Evolutionary conservation across 208 protist genomes (phyloP), one percentile per base, ranked within the genome.

Genomic region (Leishmania guyanensis): DNA sequence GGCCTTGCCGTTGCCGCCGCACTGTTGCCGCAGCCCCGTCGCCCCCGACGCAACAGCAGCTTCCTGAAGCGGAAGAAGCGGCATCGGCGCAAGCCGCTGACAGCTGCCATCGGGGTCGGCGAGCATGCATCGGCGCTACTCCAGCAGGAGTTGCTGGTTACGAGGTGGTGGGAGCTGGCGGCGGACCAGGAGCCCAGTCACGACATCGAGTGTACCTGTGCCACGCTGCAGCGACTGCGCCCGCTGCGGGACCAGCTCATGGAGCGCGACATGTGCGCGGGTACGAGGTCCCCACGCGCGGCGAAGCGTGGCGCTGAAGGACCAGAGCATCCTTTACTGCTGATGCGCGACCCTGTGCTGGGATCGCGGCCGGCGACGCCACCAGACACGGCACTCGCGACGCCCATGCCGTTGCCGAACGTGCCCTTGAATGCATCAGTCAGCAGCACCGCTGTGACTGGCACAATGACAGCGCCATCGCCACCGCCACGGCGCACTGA

Each of bases 41-140:
- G 48, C 9, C 43, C 9, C n/a, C 22, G 48, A n/a, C 54, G 54
- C 74, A 77, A 50, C 51, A 77, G 39, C 9, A 26, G 8, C 4
- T 36, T 70, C 36, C 33, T 20, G 10, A 22, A 3, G 33, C 6
- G 22, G 17, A 78, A 56, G 60, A 50, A 17, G 1, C 5, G 5
- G 51, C 68, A 54, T 17, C 56, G 76, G 60, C 83, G 72, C 36
- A 78, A 77, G 56, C 81, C 88, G 26, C 82, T 93, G 60, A 86
- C 89, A 56, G 89, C 88, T 26, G 84, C 79, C 36, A 77, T 75
- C 39, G 92, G 90, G 17, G 90, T 95, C 5, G 90, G 90, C 36
- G 86, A 92, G 48, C 84, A 84, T 70, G 79, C 90, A 14, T 80
- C 84, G 26, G 77, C 76, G 17, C 65, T 85, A 39, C 72, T 90